Evolutionary conservation across 768 basidiomycete genomes (phyloP).

Genomic region (Crassisporium funariophilum): DNA sequence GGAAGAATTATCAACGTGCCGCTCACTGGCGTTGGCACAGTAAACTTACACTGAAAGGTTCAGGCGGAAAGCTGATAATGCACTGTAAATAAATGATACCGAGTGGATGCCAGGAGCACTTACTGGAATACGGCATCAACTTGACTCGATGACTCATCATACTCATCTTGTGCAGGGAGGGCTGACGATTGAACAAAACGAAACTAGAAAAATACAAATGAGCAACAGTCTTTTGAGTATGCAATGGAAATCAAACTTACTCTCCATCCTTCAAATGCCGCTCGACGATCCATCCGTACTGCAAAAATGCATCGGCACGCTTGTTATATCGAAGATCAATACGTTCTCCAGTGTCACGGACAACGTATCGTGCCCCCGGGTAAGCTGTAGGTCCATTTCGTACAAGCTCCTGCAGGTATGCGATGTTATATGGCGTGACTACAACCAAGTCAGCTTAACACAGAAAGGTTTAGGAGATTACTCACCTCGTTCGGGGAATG

Average conservation of each 20-base stretch:
- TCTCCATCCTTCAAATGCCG: constrained; percentile 98
- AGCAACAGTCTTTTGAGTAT: constrained; percentile 3
- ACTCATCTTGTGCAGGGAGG: constrained; percentile 99
- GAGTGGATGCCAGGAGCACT: constrained; percentile 28
- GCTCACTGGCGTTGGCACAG: constrained; percentile 18
- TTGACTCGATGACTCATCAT: constrained; percentile 99
- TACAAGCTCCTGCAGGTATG: constrained; percentile 91
- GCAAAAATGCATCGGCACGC: constrained; percentile 90
- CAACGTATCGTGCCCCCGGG: constrained; percentile 95
- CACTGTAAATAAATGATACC: constrained; percentile 6
- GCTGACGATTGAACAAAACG: constrained; percentile 97
- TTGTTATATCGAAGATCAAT: constrained; percentile 98
- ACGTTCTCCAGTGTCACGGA: constrained; percentile 95
- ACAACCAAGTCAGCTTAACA: constrained; percentile 3
- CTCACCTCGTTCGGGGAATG: constrained; percentile 93
- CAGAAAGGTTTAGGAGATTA: not conserved
- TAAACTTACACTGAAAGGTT: constrained; percentile 92
- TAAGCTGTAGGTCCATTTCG: constrained; percentile 93
- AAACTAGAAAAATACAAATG: constrained; percentile 46
- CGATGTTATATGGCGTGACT: constrained; percentile 98
- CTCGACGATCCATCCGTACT: constrained; percentile 99
- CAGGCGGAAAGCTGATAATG: constrained; percentile 73
- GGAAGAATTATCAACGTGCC: constrained; percentile 28
- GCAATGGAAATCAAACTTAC: constrained; percentile 51
- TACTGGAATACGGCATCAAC: constrained; percentile 97